phyloP scores from a whole-genome alignment of 1,284 basidiomycete species.

The Rhodotorula sp. region DNA sequence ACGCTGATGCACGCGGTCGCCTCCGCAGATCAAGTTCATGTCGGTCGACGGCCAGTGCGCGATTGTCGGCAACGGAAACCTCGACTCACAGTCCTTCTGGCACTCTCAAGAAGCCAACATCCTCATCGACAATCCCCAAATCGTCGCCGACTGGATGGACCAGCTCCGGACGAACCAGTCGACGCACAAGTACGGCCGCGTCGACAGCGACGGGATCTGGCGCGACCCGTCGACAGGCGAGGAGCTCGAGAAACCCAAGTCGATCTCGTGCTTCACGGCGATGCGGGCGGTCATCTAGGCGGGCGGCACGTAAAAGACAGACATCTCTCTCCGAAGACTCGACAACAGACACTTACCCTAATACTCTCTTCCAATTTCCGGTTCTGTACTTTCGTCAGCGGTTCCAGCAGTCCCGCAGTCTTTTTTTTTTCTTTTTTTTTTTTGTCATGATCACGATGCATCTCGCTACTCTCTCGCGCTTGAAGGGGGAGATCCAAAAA shows the following conservation, averaged over 20 bases:
- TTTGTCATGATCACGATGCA: too few relatives aligned
- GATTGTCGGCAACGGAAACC: slow-evolving; percentile 67
- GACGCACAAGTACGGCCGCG: slow-evolving; percentile 63
- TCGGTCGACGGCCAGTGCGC: slow-evolving; percentile 67
- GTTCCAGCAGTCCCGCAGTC: too few relatives aligned
- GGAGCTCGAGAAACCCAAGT: slow-evolving; percentile 31
- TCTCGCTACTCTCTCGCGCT: too few relatives aligned
- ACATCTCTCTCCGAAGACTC: too few relatives aligned
- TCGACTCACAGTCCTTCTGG: slow-evolving; percentile 70
- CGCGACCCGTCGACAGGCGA: slow-evolving; percentile 54
- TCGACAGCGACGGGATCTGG: slow-evolving; percentile 65
- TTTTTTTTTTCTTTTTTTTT: too few relatives aligned
- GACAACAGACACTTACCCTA: too few relatives aligned
- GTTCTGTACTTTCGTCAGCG: too few relatives aligned
- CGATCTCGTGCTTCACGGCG: slow-evolving; percentile 29
- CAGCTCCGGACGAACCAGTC: slow-evolving; percentile 65
- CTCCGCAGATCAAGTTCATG: slow-evolving; percentile 62
- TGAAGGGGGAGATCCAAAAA: too few relatives aligned
- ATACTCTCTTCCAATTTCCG: too few relatives aligned
- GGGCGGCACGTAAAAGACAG: background rate
- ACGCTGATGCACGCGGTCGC: too few relatives aligned
- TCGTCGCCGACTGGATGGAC: slow-evolving; percentile 65
- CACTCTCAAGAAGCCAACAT: slow-evolving; percentile 72
- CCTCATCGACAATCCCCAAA: slow-evolving; percentile 63
- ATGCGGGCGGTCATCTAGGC: slow-evolving; percentile 27